Base-by-base conservation (phyloP, 768 basidiomycete species). In the Leucogyrophana mollusca region DNA sequence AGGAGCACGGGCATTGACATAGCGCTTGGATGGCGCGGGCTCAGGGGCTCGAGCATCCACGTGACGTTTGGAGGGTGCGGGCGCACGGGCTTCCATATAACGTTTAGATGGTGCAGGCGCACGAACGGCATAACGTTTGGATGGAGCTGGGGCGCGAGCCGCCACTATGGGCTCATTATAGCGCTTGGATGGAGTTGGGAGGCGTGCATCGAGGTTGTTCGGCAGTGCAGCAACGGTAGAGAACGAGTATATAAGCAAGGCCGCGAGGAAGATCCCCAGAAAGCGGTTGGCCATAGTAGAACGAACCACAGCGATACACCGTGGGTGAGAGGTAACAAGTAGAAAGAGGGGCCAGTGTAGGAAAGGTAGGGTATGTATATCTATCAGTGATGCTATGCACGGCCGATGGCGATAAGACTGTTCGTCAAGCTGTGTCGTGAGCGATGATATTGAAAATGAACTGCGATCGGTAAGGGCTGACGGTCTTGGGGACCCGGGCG, bases 151-250 rank as follows among this genome's bases (percentile, higher is more conserved):
- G 2, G 25, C 25, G 10, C 46, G 47, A 20, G 17, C 27, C 13
- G 13, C 21, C 17, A 40, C 4, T 22, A 23, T n/a, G n/a, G 49
- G 39, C 20, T 40, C 18, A 2, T 5, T 27, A 39, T 21, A 48
- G 14, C 49, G 47, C 34, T 45, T 48, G 18, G 46, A 37, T 16
- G 49, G 49, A 0, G 34, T 45, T 24, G 40, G 32, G n/a, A 14
- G n/a, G n/a, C 21, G 46, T 23, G 47, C 39, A 34, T 51, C 11
- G 8, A 36, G 1, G 33, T 18, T 27, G 24, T 27, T 34, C 3
- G 9, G 25, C 33, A 48, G 30, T 10, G 39, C 11, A 4, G 46
- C 25, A 9, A 45, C 30, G 20, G 24, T n/a, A n/a, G n/a, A 16
- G 18, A 30, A 37, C 11, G 40, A 21, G 33, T 41, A 40, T 8